phyloP scores from a whole-genome alignment of 305 asterid species.

The Stenogyne calaminthoides region DNA sequence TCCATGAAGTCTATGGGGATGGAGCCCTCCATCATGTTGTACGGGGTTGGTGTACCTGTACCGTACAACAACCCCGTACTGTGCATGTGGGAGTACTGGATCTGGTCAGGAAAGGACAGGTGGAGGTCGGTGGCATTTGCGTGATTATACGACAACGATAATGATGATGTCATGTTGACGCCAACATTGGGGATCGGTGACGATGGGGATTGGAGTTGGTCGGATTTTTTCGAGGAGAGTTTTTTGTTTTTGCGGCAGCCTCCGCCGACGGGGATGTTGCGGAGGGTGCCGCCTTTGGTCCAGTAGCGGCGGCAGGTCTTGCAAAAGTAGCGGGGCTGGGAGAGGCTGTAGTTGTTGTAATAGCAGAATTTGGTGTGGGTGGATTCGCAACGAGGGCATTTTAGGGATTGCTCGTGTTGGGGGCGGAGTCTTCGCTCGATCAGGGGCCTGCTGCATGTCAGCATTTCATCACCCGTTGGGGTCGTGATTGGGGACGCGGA shows the following conservation, averaged over 20 bases:
- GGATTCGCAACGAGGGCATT: constrained; percentile 93
- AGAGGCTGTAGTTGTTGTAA: constrained; percentile 93
- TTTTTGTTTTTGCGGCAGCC: constrained; percentile 88
- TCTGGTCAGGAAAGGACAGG: constrained; percentile 45
- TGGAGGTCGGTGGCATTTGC: constrained; percentile 49
- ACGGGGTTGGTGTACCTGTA: not conserved
- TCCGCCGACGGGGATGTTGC: constrained; percentile 95
- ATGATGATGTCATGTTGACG: not conserved
- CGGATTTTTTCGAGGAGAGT: constrained; percentile 51
- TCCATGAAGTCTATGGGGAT: constrained; percentile 63
- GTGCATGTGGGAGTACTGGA: constrained; percentile 37
- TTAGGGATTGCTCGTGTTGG: constrained; percentile 66
- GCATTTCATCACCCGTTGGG: constrained; percentile 60
- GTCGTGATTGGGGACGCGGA: constrained; percentile 52
- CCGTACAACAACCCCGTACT: constrained; percentile 29
- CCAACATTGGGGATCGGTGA: constrained; percentile 28
- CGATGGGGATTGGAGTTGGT: constrained; percentile 5
- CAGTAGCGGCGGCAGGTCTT: constrained; percentile 94
- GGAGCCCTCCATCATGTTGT: constrained; percentile 41
- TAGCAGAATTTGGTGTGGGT: constrained; percentile 92
- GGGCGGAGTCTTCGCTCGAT: constrained; percentile 76
- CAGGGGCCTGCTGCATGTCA: constrained; percentile 64
- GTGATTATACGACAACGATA: constrained; percentile 3
- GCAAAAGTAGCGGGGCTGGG: constrained; percentile 95
- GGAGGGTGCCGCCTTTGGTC: constrained; percentile 93